Evolutionary conservation across 352 stramenopile genomes (phyloP), one percentile per base, ranked within the genome.

Genomic region (Achlya hypogyna): DNA sequence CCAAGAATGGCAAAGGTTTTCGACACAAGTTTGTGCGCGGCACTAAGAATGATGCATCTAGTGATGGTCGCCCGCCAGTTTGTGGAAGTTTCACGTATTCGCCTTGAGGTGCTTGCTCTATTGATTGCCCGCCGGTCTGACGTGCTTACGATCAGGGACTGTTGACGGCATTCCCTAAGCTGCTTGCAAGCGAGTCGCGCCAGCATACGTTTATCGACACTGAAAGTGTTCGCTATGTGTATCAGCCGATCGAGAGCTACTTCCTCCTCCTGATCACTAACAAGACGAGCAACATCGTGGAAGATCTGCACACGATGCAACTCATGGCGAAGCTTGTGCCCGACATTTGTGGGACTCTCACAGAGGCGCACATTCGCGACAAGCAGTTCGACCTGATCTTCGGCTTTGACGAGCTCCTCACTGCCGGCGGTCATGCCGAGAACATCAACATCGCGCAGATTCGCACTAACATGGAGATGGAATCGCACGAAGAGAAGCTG

Each of bases 191-290:
- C 56, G 89, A 89, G 43, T 80, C 79, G 40, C 84, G 86, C 38
- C 96, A 99, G 77, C 97, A 99, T 82, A 99, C 96, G 69, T 99
- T 98, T 75, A 98, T 99, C 60, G 97, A 99, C 74, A 99, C 97
- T 45, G 97, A 99, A 65, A 97, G 86, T 63, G 96, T 99, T 59
- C 84, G 86, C 63, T 99, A 99, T 69, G 96, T 99, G 62, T 99
- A 99, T 77, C 96, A 99, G 72, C 96, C 97, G 25, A 87, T 99
- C 29, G 97, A 99, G 74, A 96, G 86, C 60, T 96, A 99, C 64
- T 99, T 98, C 74, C 81, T 99, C 53, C 77, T 99, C 10, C 89
- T 99, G 52, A 98, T 99, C 58, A 99, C 97, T 43, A 99, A 98
- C 75, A 98, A 98, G 82, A 97, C 91, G 58, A 98, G 86, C 62